phyloP scores from a whole-genome alignment of 2,329 filamentous ascomycete genomes.

The Ceratocystis harringtonii region DNA sequence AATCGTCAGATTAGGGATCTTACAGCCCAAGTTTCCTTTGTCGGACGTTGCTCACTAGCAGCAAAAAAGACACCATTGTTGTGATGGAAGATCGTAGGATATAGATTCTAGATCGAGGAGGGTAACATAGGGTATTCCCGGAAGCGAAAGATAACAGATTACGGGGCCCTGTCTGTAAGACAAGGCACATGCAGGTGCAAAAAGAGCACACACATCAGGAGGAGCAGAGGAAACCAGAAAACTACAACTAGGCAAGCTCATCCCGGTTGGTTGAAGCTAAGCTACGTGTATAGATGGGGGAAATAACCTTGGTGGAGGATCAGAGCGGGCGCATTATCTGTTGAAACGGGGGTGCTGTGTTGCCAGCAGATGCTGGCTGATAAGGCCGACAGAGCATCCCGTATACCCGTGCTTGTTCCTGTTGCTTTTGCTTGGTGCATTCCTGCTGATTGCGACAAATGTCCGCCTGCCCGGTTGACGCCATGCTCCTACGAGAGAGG shows the following conservation, averaged over 20 bases:
- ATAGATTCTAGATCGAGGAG: neutral
- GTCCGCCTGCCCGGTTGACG: neutral
- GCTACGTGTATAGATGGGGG: neutral
- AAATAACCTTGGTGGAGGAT: neutral
- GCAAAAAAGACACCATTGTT: neutral
- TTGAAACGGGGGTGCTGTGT: neutral
- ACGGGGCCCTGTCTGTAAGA: neutral
- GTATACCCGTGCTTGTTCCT: neutral
- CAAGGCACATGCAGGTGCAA: neutral
- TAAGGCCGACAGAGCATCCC: neutral
- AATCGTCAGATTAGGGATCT: neutral
- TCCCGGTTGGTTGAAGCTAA: neutral
- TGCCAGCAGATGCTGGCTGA: neutral
- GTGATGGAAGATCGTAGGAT: neutral
- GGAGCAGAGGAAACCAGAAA: neutral
- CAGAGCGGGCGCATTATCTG: slow-evolving; percentile 1
- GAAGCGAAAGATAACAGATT: neutral
- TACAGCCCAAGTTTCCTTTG: neutral
- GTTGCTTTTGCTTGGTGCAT: neutral
- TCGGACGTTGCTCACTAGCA: neutral
- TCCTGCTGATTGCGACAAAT: neutral
- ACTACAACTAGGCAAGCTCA: neutral
- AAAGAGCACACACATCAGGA: neutral
- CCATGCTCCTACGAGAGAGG: neutral
- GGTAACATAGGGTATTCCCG: neutral